Evolutionary conservation across 345 rosid species (phyloP), one percentile per base, ranked within the genome.

Genomic region (Sisymbrium altissimum): DNA sequence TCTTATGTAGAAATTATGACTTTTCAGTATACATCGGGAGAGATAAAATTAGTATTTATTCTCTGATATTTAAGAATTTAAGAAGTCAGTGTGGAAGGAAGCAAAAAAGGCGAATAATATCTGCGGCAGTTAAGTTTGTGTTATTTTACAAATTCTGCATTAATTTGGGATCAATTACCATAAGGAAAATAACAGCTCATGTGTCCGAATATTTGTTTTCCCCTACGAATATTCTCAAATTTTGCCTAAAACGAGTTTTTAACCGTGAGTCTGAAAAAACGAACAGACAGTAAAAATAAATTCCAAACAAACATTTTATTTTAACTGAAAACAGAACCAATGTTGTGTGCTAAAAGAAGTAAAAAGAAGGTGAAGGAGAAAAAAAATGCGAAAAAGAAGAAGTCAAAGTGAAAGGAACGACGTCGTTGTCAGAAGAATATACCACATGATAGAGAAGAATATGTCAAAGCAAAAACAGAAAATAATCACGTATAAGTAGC

Each of bases 351-450:
- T 61, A 75, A 67, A 75, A 61, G 4, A 75, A 75, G 74, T 44
- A 30, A 76, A 70, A 18, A 48, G 21, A 14, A 35, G 60, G 49
- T 32, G 64, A 69, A 39, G 15, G 70, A 49, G 56, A 33, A 39
- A 21, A 14, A 25, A 53, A 3, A 30, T 40, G 33, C 27, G 13
- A 29, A 6, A 17, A 48, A 75, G 32, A 45, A 75, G 40, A 32
- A 69, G 75, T 61, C 75, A 69, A 69, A 43, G 25, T 35, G 50
- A 15, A 21, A 14, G 7, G 23, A 45, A 63, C 80, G 71, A 63
- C 46, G 70, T 69, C 79, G 79, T 61, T 60, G 64, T 52, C 57
- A 46, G 29, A 21, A 39, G 80, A 77, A 77, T 77, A 77, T 70
- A 27, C 76, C 72, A 77, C 60, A 62, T 23, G 1, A 15, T 11